phyloP scores from a whole-genome alignment of 345 rosid species.

The Pelargonium nanum region DNA sequence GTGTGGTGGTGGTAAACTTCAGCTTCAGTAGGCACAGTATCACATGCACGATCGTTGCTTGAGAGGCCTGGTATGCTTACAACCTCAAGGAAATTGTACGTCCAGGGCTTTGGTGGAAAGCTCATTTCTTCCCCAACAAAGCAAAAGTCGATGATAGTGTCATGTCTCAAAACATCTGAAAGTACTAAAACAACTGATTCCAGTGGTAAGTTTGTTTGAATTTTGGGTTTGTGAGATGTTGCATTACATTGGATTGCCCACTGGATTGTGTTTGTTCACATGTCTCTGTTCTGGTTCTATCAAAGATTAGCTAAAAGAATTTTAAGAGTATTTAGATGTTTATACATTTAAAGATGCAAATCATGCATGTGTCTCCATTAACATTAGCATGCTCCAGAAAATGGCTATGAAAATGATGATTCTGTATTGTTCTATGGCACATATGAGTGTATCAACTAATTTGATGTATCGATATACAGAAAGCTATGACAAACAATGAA shows the following conservation, averaged over 20 bases:
- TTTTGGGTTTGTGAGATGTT: not conserved
- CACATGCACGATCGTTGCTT: constrained; percentile 10
- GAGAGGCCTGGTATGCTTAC: constrained; percentile 21
- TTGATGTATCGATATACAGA: too few species aligned
- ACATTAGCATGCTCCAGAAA: too few species aligned
- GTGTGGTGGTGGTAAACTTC: constrained; percentile 6
- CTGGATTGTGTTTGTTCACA: not conserved
- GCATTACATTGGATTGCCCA: not conserved
- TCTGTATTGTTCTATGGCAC: too few species aligned
- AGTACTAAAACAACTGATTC: constrained; percentile 32
- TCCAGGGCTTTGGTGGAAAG: constrained; percentile 16
- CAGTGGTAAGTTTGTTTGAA: constrained; percentile 33
- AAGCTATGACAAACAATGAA: too few species aligned
- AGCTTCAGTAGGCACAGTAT: constrained; percentile 31
- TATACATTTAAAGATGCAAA: too few species aligned
- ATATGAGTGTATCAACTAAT: too few species aligned
- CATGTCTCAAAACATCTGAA: constrained; percentile 40
- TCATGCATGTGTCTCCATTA: too few species aligned
- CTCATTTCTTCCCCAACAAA: constrained; percentile 15
- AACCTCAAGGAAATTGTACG: constrained; percentile 19
- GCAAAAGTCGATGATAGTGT: constrained; percentile 18
- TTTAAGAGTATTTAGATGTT: too few species aligned
- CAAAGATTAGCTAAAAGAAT: too few species aligned
- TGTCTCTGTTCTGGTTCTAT: too few species aligned
- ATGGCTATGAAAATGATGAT: too few species aligned